A percentile compares a stretch with the other conserved stretches of the same genome.
Conservation (phyloP, 352 stramenopile species). For the Pythium brassicae region DNA sequence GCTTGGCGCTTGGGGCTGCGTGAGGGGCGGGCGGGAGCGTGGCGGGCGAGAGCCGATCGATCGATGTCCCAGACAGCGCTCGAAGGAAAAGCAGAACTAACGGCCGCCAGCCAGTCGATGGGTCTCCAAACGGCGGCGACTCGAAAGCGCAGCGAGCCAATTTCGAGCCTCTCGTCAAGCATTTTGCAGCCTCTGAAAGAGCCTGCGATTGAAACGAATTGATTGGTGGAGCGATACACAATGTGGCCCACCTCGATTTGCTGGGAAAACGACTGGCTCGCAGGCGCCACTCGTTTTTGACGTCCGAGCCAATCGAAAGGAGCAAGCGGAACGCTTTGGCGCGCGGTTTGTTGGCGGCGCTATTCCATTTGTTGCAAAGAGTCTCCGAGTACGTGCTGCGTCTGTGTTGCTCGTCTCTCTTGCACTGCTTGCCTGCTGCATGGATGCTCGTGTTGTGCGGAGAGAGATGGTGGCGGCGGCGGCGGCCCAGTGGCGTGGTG, state of each 20-base stretch:
- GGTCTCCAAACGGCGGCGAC: no score
- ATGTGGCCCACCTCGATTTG: neutral
- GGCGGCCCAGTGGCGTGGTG: neutral
- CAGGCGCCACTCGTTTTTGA: neutral
- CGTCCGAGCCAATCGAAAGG: neutral
- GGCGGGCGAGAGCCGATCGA: no score
- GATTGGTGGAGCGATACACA: neutral
- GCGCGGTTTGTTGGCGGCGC: neutral
- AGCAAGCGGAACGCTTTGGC: neutral
- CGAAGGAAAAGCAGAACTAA: conserved; percentile 1
- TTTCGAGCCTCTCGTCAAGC: no score
- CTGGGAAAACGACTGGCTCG: neutral
- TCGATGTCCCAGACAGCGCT: conserved; percentile 1
- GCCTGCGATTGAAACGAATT: neutral
- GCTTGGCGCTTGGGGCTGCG: neutral
- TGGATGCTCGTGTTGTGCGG: neutral
- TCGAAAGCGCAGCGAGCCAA: neutral
- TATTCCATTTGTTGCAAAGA: conserved; percentile 83
- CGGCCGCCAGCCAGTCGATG: neutral
- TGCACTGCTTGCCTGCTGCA: conserved; percentile 3
- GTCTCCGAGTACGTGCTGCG: conserved; percentile 76
- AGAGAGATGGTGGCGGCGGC: neutral
- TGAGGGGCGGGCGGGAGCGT: no score
- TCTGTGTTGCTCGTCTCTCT: conserved; percentile 5
- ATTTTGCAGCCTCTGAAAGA: no score